phyloP scores from a whole-genome alignment of 495 filamentous ascomycete species.

The Hypoxylon intermedium region DNA sequence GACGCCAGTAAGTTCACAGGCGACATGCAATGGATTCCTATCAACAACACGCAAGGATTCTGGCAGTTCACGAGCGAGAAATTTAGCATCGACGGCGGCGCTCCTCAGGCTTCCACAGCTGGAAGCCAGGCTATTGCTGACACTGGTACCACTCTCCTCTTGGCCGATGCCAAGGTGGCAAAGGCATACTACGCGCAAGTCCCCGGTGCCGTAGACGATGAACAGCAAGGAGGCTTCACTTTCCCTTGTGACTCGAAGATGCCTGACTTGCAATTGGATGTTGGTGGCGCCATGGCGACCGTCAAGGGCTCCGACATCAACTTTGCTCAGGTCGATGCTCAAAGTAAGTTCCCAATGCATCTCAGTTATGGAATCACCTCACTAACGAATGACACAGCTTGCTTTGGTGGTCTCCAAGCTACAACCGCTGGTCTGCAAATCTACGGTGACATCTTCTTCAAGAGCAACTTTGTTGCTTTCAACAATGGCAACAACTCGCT shows the following conservation, averaged over 20 bases:
- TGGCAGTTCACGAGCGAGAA: slow-evolving; percentile 72
- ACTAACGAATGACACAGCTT: slow-evolving; percentile 59
- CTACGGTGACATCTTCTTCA: slow-evolving; percentile 81
- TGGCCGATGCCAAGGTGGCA: slow-evolving; percentile 68
- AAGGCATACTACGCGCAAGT: slow-evolving; percentile 70
- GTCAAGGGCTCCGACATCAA: slow-evolving; percentile 72
- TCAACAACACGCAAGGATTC: slow-evolving; percentile 71
- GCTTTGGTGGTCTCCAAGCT: slow-evolving; percentile 75
- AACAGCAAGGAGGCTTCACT: slow-evolving; percentile 64
- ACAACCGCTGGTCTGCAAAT: slow-evolving; percentile 68
- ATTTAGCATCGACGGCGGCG: slow-evolving; percentile 62
- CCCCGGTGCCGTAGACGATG: slow-evolving; percentile 57
- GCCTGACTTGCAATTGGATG: slow-evolving; percentile 70
- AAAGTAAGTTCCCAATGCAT: slow-evolving; percentile 45
- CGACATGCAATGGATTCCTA: slow-evolving; percentile 65
- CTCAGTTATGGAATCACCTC: not conserved
- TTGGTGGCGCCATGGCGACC: slow-evolving; percentile 67
- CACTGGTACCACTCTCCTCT: slow-evolving; percentile 75
- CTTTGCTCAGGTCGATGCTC: slow-evolving; percentile 63
- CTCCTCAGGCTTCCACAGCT: slow-evolving; percentile 41
- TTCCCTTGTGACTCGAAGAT: slow-evolving; percentile 59
- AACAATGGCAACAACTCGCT: slow-evolving; percentile 68
- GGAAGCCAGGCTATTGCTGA: slow-evolving; percentile 70
- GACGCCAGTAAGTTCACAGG: slow-evolving; percentile 71
- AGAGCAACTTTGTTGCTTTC: slow-evolving; percentile 80